These are phyloP conservation scores for Cercospora sesami DNA, from an alignment of 2,329 filamentous ascomycete genomes.

Conservation along the genomic window DNA sequence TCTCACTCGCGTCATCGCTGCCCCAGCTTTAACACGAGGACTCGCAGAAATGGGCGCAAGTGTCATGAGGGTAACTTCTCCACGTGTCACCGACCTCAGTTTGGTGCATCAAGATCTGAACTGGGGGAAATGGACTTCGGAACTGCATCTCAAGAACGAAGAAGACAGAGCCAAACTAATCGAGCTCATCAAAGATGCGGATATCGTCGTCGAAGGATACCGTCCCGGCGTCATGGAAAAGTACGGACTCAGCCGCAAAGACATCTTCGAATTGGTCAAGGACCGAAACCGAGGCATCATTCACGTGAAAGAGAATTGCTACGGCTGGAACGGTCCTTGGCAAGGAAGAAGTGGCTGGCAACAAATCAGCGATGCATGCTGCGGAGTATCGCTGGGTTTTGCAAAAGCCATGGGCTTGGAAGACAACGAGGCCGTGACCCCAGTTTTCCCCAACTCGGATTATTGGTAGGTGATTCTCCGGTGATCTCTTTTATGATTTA, in stretches of 20 bases:
- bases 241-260: constrained; percentile 47
- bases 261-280: constrained; percentile 45
- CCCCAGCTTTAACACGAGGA: constrained; percentile 68
- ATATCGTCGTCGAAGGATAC: constrained; percentile 55
- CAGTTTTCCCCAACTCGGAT: constrained; percentile 31
- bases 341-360: constrained; percentile 54
- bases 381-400: constrained; percentile 22
- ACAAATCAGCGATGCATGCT: constrained; percentile 51
- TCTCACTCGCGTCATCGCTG: constrained; percentile 72
- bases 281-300: constrained; percentile 48
- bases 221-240: constrained; percentile 52
- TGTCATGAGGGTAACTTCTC: constrained; percentile 70
- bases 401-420: constrained; percentile 22
- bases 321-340: constrained; percentile 55
- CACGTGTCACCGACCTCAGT: constrained; percentile 61
- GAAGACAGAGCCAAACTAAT: constrained; percentile 44
- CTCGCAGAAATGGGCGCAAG: constrained; percentile 75
- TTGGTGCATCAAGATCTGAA: constrained; percentile 50
- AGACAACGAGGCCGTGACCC: constrained; percentile 28
- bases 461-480: constrained; percentile 24
- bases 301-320: constrained; percentile 55
- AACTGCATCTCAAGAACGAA: constrained; percentile 47
- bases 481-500: not conserved
- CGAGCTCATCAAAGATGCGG: constrained; percentile 49
- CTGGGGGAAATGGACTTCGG: constrained; percentile 53